Evolutionary conservation across 2,329 filamentous ascomycete species (phyloP).

Genomic region (Trichoderma breve): DNA sequence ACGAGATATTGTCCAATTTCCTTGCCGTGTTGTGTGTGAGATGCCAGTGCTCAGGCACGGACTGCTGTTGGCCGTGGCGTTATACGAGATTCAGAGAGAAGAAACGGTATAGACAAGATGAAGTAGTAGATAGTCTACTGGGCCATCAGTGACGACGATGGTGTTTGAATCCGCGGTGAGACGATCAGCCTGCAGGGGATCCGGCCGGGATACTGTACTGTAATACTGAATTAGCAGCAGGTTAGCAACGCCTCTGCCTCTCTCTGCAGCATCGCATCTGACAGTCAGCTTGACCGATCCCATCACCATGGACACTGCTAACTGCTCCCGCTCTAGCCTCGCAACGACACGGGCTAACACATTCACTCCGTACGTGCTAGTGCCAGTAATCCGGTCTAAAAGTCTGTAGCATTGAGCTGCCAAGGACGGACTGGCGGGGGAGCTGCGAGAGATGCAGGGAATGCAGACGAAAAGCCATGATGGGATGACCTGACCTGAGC

Average conservation of each 20-base stretch:
- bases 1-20: conserved; percentile 12
- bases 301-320: neutral
- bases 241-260: neutral
- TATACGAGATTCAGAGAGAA: neutral
- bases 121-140: neutral
- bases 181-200: neutral
- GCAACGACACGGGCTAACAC: neutral
- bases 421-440: neutral
- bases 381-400: neutral
- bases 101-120: neutral
- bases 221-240: neutral
- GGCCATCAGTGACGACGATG: neutral
- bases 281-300: conserved; percentile 11
- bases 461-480: neutral
- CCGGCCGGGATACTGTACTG: neutral
- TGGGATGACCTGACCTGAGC: conserved; percentile 6
- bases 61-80: neutral
- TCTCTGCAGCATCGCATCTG: conserved; percentile 10
- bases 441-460: neutral
- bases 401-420: neutral
- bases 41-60: neutral
- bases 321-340: neutral
- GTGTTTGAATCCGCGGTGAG: neutral
- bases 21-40: neutral
- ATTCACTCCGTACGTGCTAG: neutral